These are phyloP conservation scores for Boletus mariae DNA, from an alignment of 1,284 basidiomycete genomes.

Conservation along the genomic window DNA sequence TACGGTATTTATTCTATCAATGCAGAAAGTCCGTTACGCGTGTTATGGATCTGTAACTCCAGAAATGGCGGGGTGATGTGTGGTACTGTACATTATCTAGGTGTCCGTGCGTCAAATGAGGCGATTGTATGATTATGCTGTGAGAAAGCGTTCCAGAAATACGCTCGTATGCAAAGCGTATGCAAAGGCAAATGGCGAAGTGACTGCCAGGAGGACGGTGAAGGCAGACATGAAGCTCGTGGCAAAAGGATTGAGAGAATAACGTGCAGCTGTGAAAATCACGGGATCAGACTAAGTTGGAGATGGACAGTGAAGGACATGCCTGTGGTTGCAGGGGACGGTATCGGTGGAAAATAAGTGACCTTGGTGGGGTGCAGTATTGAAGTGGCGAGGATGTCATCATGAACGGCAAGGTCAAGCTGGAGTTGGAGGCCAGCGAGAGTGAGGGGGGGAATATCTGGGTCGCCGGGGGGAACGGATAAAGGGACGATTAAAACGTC, in stretches of 20 bases:
- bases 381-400: constrained; percentile 23
- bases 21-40: constrained; percentile 13
- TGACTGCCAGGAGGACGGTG: constrained; percentile 14
- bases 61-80: constrained; percentile 3
- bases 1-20: constrained; percentile 4
- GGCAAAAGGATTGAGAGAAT: constrained; percentile 9
- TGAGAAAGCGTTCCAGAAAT: constrained; percentile 3
- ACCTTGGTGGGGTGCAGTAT: constrained; percentile 25
- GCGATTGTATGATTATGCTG: constrained; percentile 15
- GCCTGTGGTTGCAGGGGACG: constrained; percentile 13
- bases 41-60: constrained; percentile 11
- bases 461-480: constrained; percentile 1
- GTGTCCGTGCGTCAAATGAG: constrained; percentile 13
- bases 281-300: constrained; percentile 2
- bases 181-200: constrained; percentile 17
- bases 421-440: constrained; percentile 22
- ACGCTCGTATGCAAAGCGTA: constrained; percentile 15
- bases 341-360: constrained; percentile 27
- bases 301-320: constrained; percentile 6
- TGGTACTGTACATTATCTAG: constrained; percentile 10
- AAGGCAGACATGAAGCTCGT: constrained; percentile 16
- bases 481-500: constrained; percentile 25
- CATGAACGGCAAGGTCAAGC: constrained; percentile 28
- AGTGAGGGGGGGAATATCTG: constrained; percentile 7
- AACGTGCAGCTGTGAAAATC: constrained; percentile 8